Base-by-base conservation (phyloP, 2,329 filamentous ascomycete genomes). In the Microcyclospora tardicrescens region DNA sequence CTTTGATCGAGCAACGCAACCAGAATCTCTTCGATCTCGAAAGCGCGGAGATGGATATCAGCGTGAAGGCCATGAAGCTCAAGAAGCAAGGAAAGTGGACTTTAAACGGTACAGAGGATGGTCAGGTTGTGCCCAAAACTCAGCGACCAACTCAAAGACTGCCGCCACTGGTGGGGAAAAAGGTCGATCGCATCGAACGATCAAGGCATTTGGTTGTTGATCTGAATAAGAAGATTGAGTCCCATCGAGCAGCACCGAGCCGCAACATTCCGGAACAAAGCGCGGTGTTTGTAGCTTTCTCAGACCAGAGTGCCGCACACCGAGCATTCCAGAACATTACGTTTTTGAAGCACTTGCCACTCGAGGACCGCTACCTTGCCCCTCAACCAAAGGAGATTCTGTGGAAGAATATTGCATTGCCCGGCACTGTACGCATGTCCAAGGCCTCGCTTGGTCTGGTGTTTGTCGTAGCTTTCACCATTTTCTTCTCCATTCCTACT, bases 171-270 rank as follows among this genome's bases (percentile, higher is more conserved):
- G 69, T 86, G 45, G 81, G 84, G 44, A 74, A 81, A 50, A 89
- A 91, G 59, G 81, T 91, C n/a, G 86, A 96, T 61, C 87, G 84
- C 0, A 93, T 98, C 57, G 77, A 89, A 44, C 93, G 83, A 74
- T 81, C 79, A 43, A 79, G 89, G 31, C 69, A 71, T 1, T 78
- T 85, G 55, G 72, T 95, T 35, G 73, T 78, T 36, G 76, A 79
- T 34, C 69, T 93, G 30, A 76, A 79, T 33, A 81, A 83, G 3
- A 72, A 80, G 45, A 79, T 84, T 32, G 70, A 68, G 37, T 68
- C 72, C 39, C 82, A 84, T 55, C 75, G 72, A 39, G 68, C 71
- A 11, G 45, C 53, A 10, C 51, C 50, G 6, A 48, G 53, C 14
- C 79, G 81, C 37, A 71, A 82, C 30, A 33, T 53, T 11, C 75